Evolutionary conservation across 208 protist species (phyloP).

Genomic region (Leishmania mexicana): DNA sequence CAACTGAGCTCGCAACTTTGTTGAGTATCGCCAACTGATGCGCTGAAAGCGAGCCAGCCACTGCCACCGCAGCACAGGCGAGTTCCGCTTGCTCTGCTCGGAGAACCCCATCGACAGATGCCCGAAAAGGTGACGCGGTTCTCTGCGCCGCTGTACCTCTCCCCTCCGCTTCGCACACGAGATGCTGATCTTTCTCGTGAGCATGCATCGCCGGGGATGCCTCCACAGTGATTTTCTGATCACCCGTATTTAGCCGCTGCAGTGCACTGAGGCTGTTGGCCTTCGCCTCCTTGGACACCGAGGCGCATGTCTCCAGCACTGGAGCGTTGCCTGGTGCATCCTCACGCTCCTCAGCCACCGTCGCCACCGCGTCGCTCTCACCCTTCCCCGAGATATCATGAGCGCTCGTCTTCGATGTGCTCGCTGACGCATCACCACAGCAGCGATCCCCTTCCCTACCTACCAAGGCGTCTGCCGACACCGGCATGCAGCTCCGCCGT

Average conservation of each 20-base stretch:
- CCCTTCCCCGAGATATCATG: neutral
- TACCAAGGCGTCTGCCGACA: neutral
- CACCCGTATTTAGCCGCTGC: neutral
- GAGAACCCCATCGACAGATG: neutral
- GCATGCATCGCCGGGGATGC: neutral
- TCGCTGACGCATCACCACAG: neutral
- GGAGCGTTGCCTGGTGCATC: neutral
- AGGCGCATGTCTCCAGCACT: neutral
- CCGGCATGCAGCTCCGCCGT: neutral
- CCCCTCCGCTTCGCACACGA: neutral
- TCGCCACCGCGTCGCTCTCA: neutral
- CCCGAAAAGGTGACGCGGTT: neutral
- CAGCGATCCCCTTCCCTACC: too few species aligned
- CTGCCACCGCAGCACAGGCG: neutral
- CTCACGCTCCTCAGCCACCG: neutral
- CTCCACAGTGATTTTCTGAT: neutral
- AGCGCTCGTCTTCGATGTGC: neutral
- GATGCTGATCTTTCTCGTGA: neutral
- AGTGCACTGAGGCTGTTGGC: neutral
- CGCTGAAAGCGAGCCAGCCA: neutral
- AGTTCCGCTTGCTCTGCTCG: too few species aligned
- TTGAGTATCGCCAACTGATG: neutral
- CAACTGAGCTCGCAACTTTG: neutral
- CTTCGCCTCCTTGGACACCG: neutral
- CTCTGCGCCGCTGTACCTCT: neutral